These are phyloP conservation scores for Fusarium concolor DNA, from an alignment of 2,329 filamentous ascomycete genomes.

Conservation along the genomic window DNA sequence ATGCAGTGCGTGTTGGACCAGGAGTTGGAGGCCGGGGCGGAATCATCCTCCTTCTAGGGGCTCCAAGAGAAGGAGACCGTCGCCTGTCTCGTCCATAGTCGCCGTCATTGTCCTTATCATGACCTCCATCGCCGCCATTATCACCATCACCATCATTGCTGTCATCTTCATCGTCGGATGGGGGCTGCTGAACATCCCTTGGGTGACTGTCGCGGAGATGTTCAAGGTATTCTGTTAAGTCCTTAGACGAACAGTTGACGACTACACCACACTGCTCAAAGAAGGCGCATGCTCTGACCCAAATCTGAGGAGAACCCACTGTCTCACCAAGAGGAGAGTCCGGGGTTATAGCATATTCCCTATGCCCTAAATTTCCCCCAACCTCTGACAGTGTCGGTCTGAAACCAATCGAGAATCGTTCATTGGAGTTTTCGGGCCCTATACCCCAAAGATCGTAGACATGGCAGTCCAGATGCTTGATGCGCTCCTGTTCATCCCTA, in stretches of 20 bases:
- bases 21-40: not conserved
- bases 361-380: too few relatives aligned
- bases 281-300: conserved; percentile 12
- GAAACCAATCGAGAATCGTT: too few relatives aligned
- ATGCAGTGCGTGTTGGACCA: not conserved
- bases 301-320: not conserved
- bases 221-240: conserved; percentile 1
- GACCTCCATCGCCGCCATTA: too few relatives aligned
- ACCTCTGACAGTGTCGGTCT: too few relatives aligned
- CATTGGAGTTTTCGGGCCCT: too few relatives aligned
- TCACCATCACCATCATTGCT: not conserved
- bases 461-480: conserved; percentile 41
- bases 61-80: not conserved
- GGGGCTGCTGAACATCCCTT: conserved; percentile 3
- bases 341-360: too few relatives aligned
- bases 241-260: conserved; percentile 12
- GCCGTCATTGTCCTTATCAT: not conserved
- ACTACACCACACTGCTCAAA: conserved; percentile 29
- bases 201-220: conserved; percentile 13
- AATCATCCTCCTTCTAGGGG: not conserved
- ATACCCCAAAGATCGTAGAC: conserved; percentile 36
- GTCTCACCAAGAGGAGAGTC: too few relatives aligned
- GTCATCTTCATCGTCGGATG: not conserved
- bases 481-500: conserved; percentile 4
- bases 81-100: not conserved